Evolutionary conservation across 2,329 filamentous ascomycete species (phyloP).

Genomic region (Aureobasidium sp.): DNA sequence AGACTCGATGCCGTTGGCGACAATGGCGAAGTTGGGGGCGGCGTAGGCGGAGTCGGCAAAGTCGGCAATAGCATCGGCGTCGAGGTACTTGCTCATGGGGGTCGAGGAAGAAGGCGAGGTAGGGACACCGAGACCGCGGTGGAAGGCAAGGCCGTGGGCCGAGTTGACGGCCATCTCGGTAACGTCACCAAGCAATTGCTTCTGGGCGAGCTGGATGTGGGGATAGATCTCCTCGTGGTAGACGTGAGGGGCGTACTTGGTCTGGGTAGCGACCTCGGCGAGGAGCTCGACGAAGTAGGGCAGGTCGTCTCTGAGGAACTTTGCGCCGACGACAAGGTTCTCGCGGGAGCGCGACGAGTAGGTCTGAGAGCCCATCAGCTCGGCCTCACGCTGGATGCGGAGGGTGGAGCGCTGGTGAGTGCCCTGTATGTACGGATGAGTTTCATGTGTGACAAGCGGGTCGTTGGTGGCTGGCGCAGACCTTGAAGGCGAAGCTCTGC

Average conservation of each 20-base stretch:
- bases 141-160: constrained; percentile 82
- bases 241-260: constrained; percentile 84
- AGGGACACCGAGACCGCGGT: constrained; percentile 79
- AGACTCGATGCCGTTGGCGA: constrained; percentile 79
- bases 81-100: constrained; percentile 72
- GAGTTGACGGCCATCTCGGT: constrained; percentile 73
- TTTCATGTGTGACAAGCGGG: background rate
- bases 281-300: constrained; percentile 97
- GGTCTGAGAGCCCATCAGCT: constrained; percentile 90
- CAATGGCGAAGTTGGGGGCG: constrained; percentile 84
- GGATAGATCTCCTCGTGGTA: constrained; percentile 81
- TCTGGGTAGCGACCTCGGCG: constrained; percentile 81
- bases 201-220: constrained; percentile 70
- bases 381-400: constrained; percentile 88
- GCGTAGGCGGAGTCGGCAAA: constrained; percentile 76
- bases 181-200: constrained; percentile 56
- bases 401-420: constrained; percentile 83
- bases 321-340: constrained; percentile 84
- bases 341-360: constrained; percentile 84
- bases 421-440: constrained; percentile 48
- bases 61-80: constrained; percentile 63
- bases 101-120: constrained; percentile 65
- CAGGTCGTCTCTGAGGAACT: constrained; percentile 90
- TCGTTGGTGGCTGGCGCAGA: constrained; percentile 33
- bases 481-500: constrained; percentile 97